Conservation (phyloP, 1,284 basidiomycete species). For the Sanghuangporus sanghuang region DNA sequence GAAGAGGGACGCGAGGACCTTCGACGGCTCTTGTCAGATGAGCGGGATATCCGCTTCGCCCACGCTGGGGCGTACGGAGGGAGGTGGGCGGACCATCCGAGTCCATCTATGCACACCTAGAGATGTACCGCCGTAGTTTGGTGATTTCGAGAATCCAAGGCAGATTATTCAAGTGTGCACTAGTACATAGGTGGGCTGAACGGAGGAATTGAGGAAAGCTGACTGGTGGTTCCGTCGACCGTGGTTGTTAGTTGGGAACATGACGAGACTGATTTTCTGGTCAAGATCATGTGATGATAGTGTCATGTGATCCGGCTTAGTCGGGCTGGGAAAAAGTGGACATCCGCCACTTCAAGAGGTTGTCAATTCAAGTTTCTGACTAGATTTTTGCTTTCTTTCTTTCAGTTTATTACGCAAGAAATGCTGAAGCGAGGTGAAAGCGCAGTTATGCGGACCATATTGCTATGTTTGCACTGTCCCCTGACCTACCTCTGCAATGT, state of each 20-base stretch:
- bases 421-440: too few relatives aligned
- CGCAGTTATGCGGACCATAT: neutral
- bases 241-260: neutral
- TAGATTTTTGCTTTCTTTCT: neutral
- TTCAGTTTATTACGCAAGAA: neutral
- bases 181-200: neutral
- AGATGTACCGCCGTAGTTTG: neutral
- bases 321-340: neutral
- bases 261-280: neutral
- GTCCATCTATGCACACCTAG: slow-evolving; percentile 10
- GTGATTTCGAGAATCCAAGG: neutral
- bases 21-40: slow-evolving; percentile 1
- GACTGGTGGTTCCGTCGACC: neutral
- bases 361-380: neutral
- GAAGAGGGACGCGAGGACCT: slow-evolving; percentile 50
- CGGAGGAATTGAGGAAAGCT: neutral
- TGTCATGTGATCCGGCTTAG: neutral
- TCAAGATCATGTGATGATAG: neutral
- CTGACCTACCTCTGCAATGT: neutral
- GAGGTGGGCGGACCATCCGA: neutral
- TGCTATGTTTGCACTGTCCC: neutral
- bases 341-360: too few relatives aligned
- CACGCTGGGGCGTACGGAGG: slow-evolving; percentile 6
- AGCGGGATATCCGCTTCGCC: slow-evolving; percentile 10
- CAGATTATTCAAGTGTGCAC: neutral